Conservation (phyloP, 2,329 filamentous ascomycete genomes). For the Alternaria rosae region DNA sequence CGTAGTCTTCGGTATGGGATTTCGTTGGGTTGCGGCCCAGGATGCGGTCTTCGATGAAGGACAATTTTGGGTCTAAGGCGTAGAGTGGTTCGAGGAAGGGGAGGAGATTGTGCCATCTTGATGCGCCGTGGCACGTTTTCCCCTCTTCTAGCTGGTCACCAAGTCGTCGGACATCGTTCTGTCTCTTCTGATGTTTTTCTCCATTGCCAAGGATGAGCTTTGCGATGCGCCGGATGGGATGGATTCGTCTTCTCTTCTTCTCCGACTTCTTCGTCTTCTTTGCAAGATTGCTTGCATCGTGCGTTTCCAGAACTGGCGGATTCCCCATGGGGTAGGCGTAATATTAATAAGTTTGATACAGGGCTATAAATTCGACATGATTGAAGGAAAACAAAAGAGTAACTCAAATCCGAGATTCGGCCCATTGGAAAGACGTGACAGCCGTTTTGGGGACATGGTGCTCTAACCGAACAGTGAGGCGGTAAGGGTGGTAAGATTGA, state of each 20-base stretch:
- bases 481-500: constrained; percentile 15
- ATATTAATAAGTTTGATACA: neutral
- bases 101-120: constrained; percentile 19
- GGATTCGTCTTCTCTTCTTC: constrained; percentile 11
- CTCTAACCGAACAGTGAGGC: constrained; percentile 7
- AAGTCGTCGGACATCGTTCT: neutral
- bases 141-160: neutral
- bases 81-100: constrained; percentile 25
- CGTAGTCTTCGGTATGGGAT: neutral
- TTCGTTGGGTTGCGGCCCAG: constrained; percentile 9
- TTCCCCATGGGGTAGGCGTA: constrained; percentile 15
- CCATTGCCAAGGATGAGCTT: constrained; percentile 7
- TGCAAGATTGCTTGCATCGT: neutral
- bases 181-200: neutral
- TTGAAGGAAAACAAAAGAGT: neutral
- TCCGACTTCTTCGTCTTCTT: constrained; percentile 2
- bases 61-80: constrained; percentile 20
- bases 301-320: constrained; percentile 4
- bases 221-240: constrained; percentile 14
- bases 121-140: constrained; percentile 17
- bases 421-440: constrained; percentile 5
- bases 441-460: constrained; percentile 6
- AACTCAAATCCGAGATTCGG: constrained; percentile 6
- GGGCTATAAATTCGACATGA: constrained; percentile 2
- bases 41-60: constrained; percentile 23